Base-by-base conservation (phyloP, 2,329 filamentous ascomycete species). In the Colletotrichum acutatum region DNA sequence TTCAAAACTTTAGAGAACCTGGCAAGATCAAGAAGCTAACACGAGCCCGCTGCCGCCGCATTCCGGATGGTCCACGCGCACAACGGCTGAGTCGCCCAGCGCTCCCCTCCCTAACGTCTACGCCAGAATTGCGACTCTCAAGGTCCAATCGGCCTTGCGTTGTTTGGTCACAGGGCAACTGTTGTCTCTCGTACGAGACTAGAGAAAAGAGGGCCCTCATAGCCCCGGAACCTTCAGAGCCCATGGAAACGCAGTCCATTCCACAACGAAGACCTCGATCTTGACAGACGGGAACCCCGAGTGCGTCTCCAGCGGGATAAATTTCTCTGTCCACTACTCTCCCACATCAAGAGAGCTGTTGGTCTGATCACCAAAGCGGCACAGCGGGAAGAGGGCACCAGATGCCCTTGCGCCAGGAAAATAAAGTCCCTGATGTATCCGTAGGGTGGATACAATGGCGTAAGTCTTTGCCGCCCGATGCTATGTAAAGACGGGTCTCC, bases 401-500 rank as follows among this genome's bases (percentile, higher is more conserved):
- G 28, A 53, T 69, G 19, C 53, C 58, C 46, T 68, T 63, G 66
- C 53, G 66, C 54, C 64, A 65, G 53, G 60, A 64, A 53, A 61
- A 53, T 69, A 69, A 52, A 72, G 65, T 69, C 69, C 7, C 28
- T 34, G 28, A 42, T 42, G 37, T 42, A 42, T 42, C 37, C 22
- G n/a, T 59, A 12, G 4, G 32, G 70, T 70, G 70, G 70, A 70
- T 65, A 64, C 66, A 56, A 56, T 65, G 66, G 60, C 70, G 66
- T 70, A 72, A 65, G 70, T 70, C 66, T 62, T 42, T 52, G 70
- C 60, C 70, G 66, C 59, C 66, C 58, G 52, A 58, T 54, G 34
- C 24, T 30, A 22, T n/a, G 24, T 22, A 68, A 24, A 58, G 4
- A 53, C 14, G 19, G 46, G 49, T 57, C 64, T 37, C 42, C 42